Percentiles rank a stretch among this genome's conserved stretches.
phyloP scores from a whole-genome alignment of 2,329 filamentous ascomycete genomes.

The Pestalotiopsis sp. region DNA sequence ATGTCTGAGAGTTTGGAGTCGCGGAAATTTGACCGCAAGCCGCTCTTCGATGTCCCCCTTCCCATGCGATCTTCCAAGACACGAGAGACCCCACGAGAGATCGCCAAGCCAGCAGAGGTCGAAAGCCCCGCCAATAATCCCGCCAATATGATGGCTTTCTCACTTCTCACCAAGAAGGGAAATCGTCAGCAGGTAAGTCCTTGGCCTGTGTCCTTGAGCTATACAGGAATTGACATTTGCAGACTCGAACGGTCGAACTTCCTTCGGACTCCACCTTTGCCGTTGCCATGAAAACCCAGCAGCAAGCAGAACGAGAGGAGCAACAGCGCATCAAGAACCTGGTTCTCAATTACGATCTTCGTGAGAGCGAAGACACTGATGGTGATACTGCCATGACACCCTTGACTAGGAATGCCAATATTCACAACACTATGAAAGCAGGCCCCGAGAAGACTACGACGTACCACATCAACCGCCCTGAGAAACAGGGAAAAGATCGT shows the following conservation, averaged over 20 bases:
- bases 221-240: neutral
- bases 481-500: conserved; percentile 61
- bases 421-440: conserved; percentile 45
- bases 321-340: conserved; percentile 98
- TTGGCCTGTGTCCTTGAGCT: neutral
- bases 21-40: conserved; percentile 92
- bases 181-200: conserved; percentile 81
- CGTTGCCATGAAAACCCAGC: conserved; percentile 92
- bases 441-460: conserved; percentile 51
- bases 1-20: conserved; percentile 97
- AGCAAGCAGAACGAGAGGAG: conserved; percentile 92
- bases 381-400: conserved; percentile 59
- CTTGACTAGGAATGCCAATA: conserved; percentile 47
- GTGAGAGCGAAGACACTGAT: conserved; percentile 77
- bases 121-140: conserved; percentile 36
- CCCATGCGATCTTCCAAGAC: conserved; percentile 71
- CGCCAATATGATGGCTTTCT: conserved; percentile 89
- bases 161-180: conserved; percentile 90
- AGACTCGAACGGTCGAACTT: conserved; percentile 90
- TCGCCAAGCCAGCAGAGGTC: conserved; percentile 32
- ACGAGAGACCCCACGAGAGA: conserved; percentile 65
- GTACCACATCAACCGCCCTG: conserved; percentile 55
- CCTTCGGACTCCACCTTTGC: conserved; percentile 92
- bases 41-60: conserved; percentile 94
- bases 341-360: conserved; percentile 93